Conservation (phyloP, 306 rosid genomes). For the Glycine tomentella region DNA sequence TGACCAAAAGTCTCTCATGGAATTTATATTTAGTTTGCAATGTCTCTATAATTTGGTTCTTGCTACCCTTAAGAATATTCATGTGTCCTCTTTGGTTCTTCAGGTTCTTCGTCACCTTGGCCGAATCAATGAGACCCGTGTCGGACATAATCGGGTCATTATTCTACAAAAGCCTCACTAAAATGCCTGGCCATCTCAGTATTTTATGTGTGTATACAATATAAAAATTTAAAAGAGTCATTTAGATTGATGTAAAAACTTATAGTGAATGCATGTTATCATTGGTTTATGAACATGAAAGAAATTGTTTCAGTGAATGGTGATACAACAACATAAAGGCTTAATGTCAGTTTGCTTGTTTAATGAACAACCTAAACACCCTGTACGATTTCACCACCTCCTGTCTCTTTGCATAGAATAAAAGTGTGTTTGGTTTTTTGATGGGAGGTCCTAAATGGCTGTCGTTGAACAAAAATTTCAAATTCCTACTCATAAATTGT, state of each 20-base stretch:
- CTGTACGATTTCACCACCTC: too few species aligned
- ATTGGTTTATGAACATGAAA: neutral
- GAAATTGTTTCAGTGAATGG: neutral
- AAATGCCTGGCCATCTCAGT: constrained; percentile 6
- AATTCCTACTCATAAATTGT: too few species aligned
- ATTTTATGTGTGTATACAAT: neutral
- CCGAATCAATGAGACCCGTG: constrained; percentile 80
- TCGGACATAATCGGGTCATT: constrained; percentile 84
- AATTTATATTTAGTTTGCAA: neutral
- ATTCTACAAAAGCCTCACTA: constrained; percentile 73
- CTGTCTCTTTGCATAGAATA: too few species aligned
- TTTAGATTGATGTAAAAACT: neutral
- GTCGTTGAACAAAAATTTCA: too few species aligned
- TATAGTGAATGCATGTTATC: neutral
- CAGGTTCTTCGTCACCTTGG: constrained; percentile 99
- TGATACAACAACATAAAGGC: neutral
- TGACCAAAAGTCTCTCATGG: neutral
- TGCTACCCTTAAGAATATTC: neutral
- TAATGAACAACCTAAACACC: neutral
- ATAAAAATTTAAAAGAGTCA: neutral
- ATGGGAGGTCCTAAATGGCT: too few species aligned
- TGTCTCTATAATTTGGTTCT: neutral
- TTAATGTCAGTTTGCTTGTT: neutral
- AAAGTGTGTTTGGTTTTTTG: too few species aligned
- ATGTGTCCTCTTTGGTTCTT: constrained; percentile 16